Conservation (phyloP, 768 basidiomycete genomes). For the Astraeus odoratus region DNA sequence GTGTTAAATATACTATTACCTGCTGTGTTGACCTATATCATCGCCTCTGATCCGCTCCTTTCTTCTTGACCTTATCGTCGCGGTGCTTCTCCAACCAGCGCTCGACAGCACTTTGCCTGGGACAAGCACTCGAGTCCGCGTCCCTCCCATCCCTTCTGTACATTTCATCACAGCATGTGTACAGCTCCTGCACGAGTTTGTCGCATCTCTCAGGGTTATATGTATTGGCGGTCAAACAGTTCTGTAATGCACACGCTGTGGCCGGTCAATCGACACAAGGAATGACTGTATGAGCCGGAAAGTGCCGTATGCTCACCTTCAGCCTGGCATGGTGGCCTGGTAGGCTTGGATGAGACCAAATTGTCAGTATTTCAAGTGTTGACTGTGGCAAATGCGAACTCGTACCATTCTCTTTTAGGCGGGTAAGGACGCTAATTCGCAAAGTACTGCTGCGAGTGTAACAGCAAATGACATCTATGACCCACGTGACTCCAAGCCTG, state of each 20-base stretch:
- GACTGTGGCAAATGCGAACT: background rate
- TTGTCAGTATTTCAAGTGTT: background rate
- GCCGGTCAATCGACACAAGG: background rate
- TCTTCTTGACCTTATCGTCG: constrained; percentile 1
- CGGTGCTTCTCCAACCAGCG: constrained; percentile 56
- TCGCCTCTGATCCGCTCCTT: too few relatives aligned
- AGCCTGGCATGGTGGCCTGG: constrained; percentile 11
- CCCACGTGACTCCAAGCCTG: too few relatives aligned
- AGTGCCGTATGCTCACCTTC: constrained; percentile 14
- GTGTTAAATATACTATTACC: too few relatives aligned
- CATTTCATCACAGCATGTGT: constrained; percentile 55
- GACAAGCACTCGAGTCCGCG: constrained; percentile 56
- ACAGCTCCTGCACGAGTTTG: constrained; percentile 43
- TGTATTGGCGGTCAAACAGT: constrained; percentile 57
- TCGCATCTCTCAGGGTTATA: constrained; percentile 61
- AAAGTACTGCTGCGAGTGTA: background rate
- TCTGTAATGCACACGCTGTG: constrained; percentile 57
- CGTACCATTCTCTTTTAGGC: background rate
- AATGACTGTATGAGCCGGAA: background rate
- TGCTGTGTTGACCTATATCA: background rate
- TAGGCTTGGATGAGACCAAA: background rate
- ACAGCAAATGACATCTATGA: too few relatives aligned
- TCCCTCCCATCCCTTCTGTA: constrained; percentile 37
- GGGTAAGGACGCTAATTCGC: background rate
- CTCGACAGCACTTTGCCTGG: constrained; percentile 42